Base-by-base conservation (phyloP, 352 stramenopile species). In the Pythium monospermum region DNA sequence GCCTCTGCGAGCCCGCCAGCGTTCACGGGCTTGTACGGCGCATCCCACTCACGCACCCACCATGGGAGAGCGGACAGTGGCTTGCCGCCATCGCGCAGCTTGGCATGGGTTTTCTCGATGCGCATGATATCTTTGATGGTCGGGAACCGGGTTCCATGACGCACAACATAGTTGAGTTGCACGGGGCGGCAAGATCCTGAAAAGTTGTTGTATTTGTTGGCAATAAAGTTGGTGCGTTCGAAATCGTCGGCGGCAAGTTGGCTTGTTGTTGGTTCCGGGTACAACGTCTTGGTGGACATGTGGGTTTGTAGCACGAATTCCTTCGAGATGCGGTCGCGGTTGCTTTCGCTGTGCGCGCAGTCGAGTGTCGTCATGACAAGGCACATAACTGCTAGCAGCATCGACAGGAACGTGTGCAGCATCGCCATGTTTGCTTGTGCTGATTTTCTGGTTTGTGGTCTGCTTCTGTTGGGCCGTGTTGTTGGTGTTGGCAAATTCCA, bases 211-310 rank as follows among this genome's bases (percentile, higher is more conserved):
- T 21, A n/a, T 39, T 40, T n/a, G n/a, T 44, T 39, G 2, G 13
- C 6, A 1, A 13, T 15, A 1, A 27, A 28, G 16, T 39, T 33
- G 7, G 1, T 45, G 22, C 60, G 52, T 48, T 38, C 41, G 25
- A 16, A 25, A 15, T 33, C 26, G 6, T 46, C 31, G 32, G 39
- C 42, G 18, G 32, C 30, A 11, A 56, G 21, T 15, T 66, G 25
- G 6, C 27, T 32, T 8, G 12, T 49, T 39, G 47, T 46, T 6
- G 62, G 66, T 19, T 53, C 48, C 22, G 73, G 65, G 51, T 91
- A 91, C 51, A 83, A 51, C 41, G 75, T 91, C 67, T 91, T 91
- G 45, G 80, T 91, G 11, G 80, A 91, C 80, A 91, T 91, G 60
- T 83, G 71, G 45, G 52, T 60, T 13, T 45, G 59, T 40, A 88